Percentiles rank a stretch among this genome's conserved stretches.
Evolutionary conservation across 2,329 filamentous ascomycete species (phyloP).

Genomic region (Pyrenophora graminea): DNA sequence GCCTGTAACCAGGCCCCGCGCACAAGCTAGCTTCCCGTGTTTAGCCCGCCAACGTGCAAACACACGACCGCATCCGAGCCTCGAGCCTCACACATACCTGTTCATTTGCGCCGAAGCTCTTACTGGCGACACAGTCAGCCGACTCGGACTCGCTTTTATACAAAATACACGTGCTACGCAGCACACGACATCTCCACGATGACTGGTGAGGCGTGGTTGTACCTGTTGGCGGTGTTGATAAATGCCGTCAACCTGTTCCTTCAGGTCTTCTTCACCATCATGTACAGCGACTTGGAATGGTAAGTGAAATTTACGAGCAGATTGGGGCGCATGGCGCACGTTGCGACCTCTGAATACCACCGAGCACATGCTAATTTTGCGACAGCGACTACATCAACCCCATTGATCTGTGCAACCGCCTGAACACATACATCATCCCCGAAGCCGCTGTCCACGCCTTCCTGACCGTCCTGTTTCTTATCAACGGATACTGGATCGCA

Average conservation of each 20-base stretch:
- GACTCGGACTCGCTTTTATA: slow-evolving; percentile 10
- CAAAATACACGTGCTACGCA: slow-evolving; percentile 23
- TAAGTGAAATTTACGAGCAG: slow-evolving; percentile 56
- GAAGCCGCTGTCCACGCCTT: slow-evolving; percentile 97
- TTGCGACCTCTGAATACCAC: background rate
- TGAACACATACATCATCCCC: slow-evolving; percentile 99
- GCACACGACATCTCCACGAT: slow-evolving; percentile 59
- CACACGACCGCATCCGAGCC: slow-evolving; percentile 40
- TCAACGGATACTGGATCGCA: slow-evolving; percentile 98
- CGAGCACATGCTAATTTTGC: slow-evolving; percentile 38
- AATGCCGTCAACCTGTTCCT: slow-evolving; percentile 99
- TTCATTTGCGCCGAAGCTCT: slow-evolving; percentile 18
- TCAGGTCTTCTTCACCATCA: slow-evolving; percentile 99
- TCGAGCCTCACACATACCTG: slow-evolving; percentile 18
- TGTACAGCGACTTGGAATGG: slow-evolving; percentile 99
- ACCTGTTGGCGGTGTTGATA: slow-evolving; percentile 95
- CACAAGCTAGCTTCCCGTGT: slow-evolving; percentile 42
- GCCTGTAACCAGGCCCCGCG: slow-evolving; percentile 33
- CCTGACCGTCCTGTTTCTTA: slow-evolving; percentile 91
- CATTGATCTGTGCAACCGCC: slow-evolving; percentile 99
- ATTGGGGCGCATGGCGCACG: background rate
- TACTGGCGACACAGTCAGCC: slow-evolving; percentile 17
- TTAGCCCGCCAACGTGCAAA: slow-evolving; percentile 40
- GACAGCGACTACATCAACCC: slow-evolving; percentile 98
- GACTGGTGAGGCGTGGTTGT: slow-evolving; percentile 98